These are phyloP conservation scores for Thelonectria discophora DNA, from an alignment of 2,329 filamentous ascomycete genomes.

Conservation along the genomic window DNA sequence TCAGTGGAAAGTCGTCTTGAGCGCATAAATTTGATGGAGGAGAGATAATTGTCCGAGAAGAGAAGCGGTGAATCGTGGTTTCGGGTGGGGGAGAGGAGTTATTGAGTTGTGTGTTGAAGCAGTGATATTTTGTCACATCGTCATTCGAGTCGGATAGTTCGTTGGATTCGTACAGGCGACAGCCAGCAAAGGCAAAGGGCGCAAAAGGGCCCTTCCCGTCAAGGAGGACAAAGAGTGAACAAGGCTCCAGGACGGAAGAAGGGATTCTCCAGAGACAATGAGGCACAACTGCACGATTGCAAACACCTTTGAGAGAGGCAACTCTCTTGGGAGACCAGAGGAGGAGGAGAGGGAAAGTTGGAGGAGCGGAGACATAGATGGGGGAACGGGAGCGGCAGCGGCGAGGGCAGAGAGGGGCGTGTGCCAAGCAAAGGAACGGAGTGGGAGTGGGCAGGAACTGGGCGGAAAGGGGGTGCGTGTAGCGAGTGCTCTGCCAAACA, in stretches of 20 bases:
- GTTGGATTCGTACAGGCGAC: conserved; percentile 32
- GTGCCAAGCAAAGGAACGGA: conserved; percentile 38
- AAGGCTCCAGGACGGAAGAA: conserved; percentile 23
- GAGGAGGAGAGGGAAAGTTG: conserved; percentile 44
- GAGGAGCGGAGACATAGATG: conserved; percentile 44
- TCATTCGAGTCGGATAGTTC: conserved; percentile 39
- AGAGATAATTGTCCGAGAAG: conserved; percentile 3
- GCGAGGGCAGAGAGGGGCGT: conserved; percentile 42
- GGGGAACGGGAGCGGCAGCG: conserved; percentile 43
- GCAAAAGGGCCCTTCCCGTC: conserved; percentile 26
- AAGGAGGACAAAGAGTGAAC: conserved; percentile 35
- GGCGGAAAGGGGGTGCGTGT: conserved; percentile 37
- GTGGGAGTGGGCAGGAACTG: conserved; percentile 18
- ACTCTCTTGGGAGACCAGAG: conserved; percentile 42
- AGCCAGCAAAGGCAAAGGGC: conserved; percentile 18
- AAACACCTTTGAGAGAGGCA: conserved; percentile 40
- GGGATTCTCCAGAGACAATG: conserved; percentile 31
- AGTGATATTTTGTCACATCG: conserved; percentile 40
- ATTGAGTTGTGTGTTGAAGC: conserved; percentile 26
- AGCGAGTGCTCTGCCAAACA: conserved; percentile 38
- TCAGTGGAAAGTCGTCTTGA: conserved; percentile 20
- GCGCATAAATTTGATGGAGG: conserved; percentile 7
- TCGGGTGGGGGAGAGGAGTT: conserved; percentile 11
- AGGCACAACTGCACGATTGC: conserved; percentile 31
- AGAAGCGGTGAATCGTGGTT: conserved; percentile 18